These are phyloP conservation scores for Euphorbia schlechtendalii DNA, from an alignment of 441 rosid genomes.

Conservation along the genomic window DNA sequence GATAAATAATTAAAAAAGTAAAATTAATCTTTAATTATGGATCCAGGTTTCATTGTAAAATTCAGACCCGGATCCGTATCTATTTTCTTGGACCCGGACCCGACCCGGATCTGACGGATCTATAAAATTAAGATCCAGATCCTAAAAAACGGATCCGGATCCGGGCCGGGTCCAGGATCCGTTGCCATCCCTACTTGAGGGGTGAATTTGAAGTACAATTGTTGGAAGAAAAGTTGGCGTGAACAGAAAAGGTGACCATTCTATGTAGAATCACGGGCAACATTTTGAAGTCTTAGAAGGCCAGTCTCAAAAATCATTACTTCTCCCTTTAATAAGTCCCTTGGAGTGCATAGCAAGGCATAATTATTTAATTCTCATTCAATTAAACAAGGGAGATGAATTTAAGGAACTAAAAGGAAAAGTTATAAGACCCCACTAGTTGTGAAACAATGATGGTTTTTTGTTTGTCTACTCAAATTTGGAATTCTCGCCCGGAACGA, in stretches of 20 bases:
- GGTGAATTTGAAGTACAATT: slow-evolving; percentile 1
- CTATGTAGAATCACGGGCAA: neutral
- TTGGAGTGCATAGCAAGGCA: neutral
- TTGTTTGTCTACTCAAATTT: neutral
- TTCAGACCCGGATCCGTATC: too few relatives aligned
- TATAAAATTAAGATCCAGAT: too few relatives aligned
- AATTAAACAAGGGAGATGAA: neutral
- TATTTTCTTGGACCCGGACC: too few relatives aligned
- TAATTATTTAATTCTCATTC: neutral
- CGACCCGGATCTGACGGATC: too few relatives aligned
- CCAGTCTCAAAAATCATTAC: neutral
- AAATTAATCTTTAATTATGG: too few relatives aligned
- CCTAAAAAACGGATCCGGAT: too few relatives aligned
- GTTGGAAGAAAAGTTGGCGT: neutral
- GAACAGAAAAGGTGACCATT: neutral
- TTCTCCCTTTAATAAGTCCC: neutral
- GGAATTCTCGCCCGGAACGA: neutral
- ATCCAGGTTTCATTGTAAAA: too few relatives aligned
- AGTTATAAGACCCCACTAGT: too few relatives aligned
- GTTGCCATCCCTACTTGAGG: too few relatives aligned
- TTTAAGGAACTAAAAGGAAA: neutral
- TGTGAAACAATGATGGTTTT: neutral
- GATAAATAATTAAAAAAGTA: too few relatives aligned
- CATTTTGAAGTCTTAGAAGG: neutral
- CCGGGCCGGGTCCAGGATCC: too few relatives aligned